A percentile compares a stretch with the other conserved stretches of the same genome.
These are phyloP conservation scores for Eucalyptus fibrosa DNA, from an alignment of 345 rosid genomes.

Conservation along the genomic window DNA sequence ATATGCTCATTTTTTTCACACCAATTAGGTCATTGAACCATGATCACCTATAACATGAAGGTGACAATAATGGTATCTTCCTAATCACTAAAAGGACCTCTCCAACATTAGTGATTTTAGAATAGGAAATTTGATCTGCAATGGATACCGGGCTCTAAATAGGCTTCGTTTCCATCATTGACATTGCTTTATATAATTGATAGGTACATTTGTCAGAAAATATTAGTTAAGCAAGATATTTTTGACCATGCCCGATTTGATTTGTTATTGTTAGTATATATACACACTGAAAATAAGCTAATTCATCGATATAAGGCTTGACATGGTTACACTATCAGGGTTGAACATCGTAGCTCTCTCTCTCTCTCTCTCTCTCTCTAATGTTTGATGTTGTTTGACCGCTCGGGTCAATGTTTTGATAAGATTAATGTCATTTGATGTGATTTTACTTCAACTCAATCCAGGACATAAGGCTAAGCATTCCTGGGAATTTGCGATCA, in stretches of 20 bases:
- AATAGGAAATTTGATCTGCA: background rate
- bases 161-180: too few relatives aligned
- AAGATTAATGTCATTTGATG: background rate
- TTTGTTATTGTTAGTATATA: background rate
- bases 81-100: background rate
- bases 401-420: background rate
- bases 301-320: background rate
- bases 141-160: background rate
- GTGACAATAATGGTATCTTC: background rate
- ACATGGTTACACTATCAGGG: background rate
- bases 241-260: background rate
- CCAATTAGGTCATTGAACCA: background rate
- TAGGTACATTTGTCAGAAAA: background rate
- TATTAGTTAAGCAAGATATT: background rate
- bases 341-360: too few relatives aligned
- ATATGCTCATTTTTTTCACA: too few relatives aligned
- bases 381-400: background rate
- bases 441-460: background rate
- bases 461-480: constrained; percentile 89
- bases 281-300: background rate
- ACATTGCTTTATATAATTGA: too few relatives aligned
- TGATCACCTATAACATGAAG: background rate
- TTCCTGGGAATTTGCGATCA: constrained; percentile 82
- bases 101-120: background rate
- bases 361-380: background rate